phyloP scores from a whole-genome alignment of 345 rosid genomes.

The Lepidium africanum region DNA sequence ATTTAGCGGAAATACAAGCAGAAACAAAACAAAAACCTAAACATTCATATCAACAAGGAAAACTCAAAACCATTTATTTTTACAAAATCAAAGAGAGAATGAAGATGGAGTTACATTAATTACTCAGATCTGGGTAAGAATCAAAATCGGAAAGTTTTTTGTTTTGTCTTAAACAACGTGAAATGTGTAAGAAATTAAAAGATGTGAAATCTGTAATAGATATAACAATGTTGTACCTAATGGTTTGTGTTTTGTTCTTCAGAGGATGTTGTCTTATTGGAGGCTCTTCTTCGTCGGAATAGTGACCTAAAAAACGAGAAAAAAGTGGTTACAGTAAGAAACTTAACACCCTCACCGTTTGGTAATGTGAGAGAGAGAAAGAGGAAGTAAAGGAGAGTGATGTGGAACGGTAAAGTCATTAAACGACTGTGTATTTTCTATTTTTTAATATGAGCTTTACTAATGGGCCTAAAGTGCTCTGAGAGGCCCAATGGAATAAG shows the following conservation, averaged over 20 bases:
- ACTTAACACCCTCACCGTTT: constrained; percentile 19
- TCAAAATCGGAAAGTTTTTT: constrained; percentile 5
- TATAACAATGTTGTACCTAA: background rate
- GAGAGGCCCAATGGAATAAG: background rate
- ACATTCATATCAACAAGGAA: background rate
- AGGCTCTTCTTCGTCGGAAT: constrained; percentile 13
- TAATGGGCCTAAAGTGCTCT: background rate
- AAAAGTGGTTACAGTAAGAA: constrained; percentile 24
- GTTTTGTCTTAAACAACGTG: background rate
- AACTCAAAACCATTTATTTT: background rate
- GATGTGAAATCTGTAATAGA: background rate
- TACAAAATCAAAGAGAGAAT: background rate
- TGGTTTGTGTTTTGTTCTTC: background rate
- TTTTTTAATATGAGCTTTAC: background rate
- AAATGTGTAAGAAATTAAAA: background rate
- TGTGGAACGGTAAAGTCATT: background rate
- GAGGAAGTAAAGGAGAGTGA: background rate
- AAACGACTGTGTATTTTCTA: constrained; percentile 1
- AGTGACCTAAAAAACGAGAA: constrained; percentile 15
- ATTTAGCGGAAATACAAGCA: constrained; percentile 6
- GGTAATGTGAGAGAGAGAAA: constrained; percentile 20
- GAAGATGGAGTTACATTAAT: background rate
- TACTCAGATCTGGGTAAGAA: constrained; percentile 20
- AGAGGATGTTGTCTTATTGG: background rate
- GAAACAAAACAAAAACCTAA: background rate